phyloP scores from a whole-genome alignment of 139 green algal species.

The Volvox reticuliferus region DNA sequence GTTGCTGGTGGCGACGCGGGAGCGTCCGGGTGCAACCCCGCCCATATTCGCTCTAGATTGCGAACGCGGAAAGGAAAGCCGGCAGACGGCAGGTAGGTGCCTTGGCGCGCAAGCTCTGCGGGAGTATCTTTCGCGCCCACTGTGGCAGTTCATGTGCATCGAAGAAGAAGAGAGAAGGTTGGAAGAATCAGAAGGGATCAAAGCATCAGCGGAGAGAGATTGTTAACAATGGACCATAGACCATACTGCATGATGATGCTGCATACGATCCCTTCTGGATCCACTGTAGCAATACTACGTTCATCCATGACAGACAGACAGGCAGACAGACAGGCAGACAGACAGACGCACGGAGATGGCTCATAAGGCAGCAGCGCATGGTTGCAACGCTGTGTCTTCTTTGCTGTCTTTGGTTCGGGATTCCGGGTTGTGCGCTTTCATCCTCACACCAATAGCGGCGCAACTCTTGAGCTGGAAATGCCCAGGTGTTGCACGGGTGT shows the following conservation, averaged over 20 bases:
- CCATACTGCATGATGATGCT: too few species aligned
- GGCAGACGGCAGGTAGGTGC: not conserved
- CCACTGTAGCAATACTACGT: too few species aligned
- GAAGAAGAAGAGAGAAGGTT: not conserved
- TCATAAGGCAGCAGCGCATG: not conserved
- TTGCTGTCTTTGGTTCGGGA: too few species aligned
- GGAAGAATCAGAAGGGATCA: not conserved
- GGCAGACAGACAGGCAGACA: not conserved
- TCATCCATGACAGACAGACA: not conserved
- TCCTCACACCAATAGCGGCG: too few species aligned
- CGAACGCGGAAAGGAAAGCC: constrained; percentile 30
- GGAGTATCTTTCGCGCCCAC: constrained; percentile 35
- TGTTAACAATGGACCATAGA: not conserved
- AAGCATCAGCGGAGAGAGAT: not conserved
- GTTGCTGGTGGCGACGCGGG: not conserved
- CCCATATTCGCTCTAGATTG: constrained; percentile 28
- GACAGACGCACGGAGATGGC: not conserved
- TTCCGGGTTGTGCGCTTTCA: too few species aligned
- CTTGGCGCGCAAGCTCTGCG: not conserved
- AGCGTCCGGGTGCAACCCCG: constrained; percentile 7
- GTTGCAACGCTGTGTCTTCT: not conserved
- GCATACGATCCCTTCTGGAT: too few species aligned
- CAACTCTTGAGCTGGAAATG: too few species aligned
- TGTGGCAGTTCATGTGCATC: not conserved
- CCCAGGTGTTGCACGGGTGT: too few species aligned